Conservation (phyloP, 73 alveolate species). For the Symbiodinium pilosum region DNA sequence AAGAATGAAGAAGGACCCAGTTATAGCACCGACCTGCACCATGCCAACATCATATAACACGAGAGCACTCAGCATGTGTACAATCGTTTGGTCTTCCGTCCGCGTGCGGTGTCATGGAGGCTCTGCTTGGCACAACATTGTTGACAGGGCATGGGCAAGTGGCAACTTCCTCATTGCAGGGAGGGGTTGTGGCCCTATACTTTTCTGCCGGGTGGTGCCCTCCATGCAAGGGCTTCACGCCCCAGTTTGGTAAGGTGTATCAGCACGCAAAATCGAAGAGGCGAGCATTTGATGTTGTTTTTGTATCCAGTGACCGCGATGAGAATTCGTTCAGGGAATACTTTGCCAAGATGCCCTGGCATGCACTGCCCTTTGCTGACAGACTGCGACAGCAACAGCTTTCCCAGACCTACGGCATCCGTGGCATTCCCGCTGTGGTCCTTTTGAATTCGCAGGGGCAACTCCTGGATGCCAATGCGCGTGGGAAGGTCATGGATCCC, state of each 20-base stretch:
- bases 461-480: constrained; percentile 10
- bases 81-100: not conserved
- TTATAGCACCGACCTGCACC: too few species aligned
- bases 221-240: constrained; percentile 51
- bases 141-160: not conserved
- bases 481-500: constrained; percentile 51
- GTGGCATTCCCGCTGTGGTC: not conserved
- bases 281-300: constrained; percentile 48
- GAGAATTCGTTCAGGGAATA: constrained; percentile 19
- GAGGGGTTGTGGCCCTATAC: constrained; percentile 56
- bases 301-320: constrained; percentile 50
- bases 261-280: constrained; percentile 29
- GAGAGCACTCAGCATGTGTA: too few species aligned
- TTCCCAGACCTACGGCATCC: not conserved
- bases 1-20: too few species aligned
- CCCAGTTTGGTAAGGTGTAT: constrained; percentile 64
- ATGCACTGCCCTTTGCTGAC: constrained; percentile 43
- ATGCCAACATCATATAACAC: too few species aligned
- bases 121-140: constrained; percentile 19
- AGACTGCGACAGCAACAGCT: constrained; percentile 40
- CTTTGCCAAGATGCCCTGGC: constrained; percentile 75
- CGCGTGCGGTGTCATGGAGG: constrained; percentile 23
- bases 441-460: not conserved
- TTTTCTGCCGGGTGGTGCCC: constrained; percentile 79
- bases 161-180: constrained; percentile 14